Percentiles rank a stretch among this genome's conserved stretches.
Conservation (phyloP, 208 protist genomes). For the Eutreptiella sp. region DNA sequence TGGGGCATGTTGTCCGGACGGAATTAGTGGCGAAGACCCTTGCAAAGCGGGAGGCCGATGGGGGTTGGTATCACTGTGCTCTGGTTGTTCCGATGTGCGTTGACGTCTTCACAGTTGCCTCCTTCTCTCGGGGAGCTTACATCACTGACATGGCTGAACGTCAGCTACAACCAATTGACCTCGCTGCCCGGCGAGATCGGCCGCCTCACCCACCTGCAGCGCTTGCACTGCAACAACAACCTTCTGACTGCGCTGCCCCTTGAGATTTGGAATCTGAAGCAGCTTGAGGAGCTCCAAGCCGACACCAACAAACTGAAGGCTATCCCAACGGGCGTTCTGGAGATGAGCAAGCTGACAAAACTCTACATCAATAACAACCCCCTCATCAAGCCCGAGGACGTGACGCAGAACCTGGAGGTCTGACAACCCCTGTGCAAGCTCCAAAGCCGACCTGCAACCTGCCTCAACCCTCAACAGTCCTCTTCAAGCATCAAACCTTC, state of each 20-base stretch:
- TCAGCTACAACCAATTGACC: slow-evolving; percentile 51
- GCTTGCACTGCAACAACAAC: slow-evolving; percentile 61
- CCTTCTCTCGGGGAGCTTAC: slow-evolving; percentile 51
- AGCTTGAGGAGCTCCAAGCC: slow-evolving; percentile 53
- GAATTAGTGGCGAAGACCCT: too few relatives aligned
- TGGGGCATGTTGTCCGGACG: too few relatives aligned
- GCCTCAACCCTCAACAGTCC: too few relatives aligned
- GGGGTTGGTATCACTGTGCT: too few relatives aligned
- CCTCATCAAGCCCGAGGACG: slow-evolving; percentile 41
- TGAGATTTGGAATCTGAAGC: slow-evolving; percentile 61
- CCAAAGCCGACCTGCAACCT: too few relatives aligned
- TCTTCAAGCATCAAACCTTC: too few relatives aligned
- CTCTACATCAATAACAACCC: slow-evolving; percentile 67
- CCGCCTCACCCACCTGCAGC: slow-evolving; percentile 53
- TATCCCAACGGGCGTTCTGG: slow-evolving; percentile 63
- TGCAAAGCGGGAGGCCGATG: too few relatives aligned
- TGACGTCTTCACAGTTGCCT: too few relatives aligned
- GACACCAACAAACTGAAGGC: slow-evolving; percentile 54
- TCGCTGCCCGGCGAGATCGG: slow-evolving; percentile 45
- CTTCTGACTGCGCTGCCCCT: slow-evolving; percentile 46
- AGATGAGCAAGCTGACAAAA: slow-evolving; percentile 48
- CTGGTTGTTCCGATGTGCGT: too few relatives aligned
- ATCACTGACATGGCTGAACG: slow-evolving; percentile 55
- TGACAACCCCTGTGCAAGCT: too few relatives aligned
- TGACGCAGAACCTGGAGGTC: too few relatives aligned